Evolutionary conservation across 805 yeast genomes (phyloP), one percentile per base, ranked within the genome.

Genomic region (Candida montana): DNA sequence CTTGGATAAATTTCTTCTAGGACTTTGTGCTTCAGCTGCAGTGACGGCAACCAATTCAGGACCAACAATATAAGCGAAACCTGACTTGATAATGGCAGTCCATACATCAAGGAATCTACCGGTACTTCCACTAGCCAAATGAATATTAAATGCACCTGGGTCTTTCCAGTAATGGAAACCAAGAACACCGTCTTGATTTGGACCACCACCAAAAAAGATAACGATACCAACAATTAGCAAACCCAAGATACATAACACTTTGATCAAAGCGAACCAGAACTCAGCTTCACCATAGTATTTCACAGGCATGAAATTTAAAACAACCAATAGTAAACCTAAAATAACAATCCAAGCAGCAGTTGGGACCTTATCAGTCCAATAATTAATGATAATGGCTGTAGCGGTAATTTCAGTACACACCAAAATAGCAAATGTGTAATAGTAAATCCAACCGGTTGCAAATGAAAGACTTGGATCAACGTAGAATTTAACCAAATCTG

Each of bases 151-250:
- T 48, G 68, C 68, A 23, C 78, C 79, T 34, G 74, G 63, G n/a
- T 59, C 54, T 28, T 55, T 57, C 75, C 79, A 79, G 56, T 73
- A 71, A 31, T 79, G 58, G 59, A 79, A 77, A 3, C 85, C 85
- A 47, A 70, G 75, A 4, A 68, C 72, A 49, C 83, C 85, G 49
- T 83, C 85, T 45, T 74, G 78, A 36, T 68, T 60, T 2, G 95
- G 95, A 59, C 84, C 86, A 20, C 95, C 96, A 31, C 95, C 95
- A 28, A 83, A 77, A 91, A 86, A 86, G 6, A 87, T 79, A 40
- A 85, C 61, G 51, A 87, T 81, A 5, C 91, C 83, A 63, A 82
- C 85, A 32, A 81, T 58, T 38, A 86, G 70, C 39, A 87, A 68
- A 4, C 90, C 95, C 16, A 79, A 55, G 15, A 89, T 87, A 37